Evolutionary conservation across 768 basidiomycete genomes (phyloP).

Genomic region (Gelatoporia subvermispora): DNA sequence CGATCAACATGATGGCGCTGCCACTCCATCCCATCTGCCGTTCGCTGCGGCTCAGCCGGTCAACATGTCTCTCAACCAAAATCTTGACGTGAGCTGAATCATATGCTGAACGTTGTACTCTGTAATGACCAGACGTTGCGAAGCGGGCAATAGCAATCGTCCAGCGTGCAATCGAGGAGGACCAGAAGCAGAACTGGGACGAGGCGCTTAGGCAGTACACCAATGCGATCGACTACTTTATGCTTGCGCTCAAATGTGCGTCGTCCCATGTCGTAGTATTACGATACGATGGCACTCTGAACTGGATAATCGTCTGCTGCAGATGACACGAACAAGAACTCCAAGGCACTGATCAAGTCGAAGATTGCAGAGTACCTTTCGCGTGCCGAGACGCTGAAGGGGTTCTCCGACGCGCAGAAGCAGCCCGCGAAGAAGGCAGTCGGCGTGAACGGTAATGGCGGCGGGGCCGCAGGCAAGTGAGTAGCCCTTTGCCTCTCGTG

Average conservation of each 20-base stretch:
- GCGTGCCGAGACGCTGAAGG: slow-evolving; percentile 88
- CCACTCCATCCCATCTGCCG: slow-evolving; percentile 1
- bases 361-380: slow-evolving; percentile 91
- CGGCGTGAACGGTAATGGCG: slow-evolving; percentile 42
- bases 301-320: not conserved
- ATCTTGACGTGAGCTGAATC: slow-evolving; percentile 24
- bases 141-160: slow-evolving; percentile 88
- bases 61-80: slow-evolving; percentile 14
- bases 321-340: slow-evolving; percentile 95
- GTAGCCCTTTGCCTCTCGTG: slow-evolving; percentile 10
- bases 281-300: not conserved
- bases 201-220: slow-evolving; percentile 94
- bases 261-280: slow-evolving; percentile 1
- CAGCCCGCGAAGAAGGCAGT: slow-evolving; percentile 52
- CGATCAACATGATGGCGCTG: slow-evolving; percentile 7
- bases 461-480: slow-evolving; percentile 33
- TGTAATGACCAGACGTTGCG: not conserved
- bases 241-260: slow-evolving; percentile 92
- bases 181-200: slow-evolving; percentile 87
- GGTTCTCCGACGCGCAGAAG: slow-evolving; percentile 62
- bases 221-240: slow-evolving; percentile 96
- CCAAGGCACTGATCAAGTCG: slow-evolving; percentile 75
- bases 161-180: slow-evolving; percentile 88
- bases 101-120: not conserved
- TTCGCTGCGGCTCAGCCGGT: slow-evolving; percentile 5